These are phyloP conservation scores for Nannizziopsis arthrosporioides DNA, from an alignment of 2,329 filamentous ascomycete genomes.

Conservation along the genomic window DNA sequence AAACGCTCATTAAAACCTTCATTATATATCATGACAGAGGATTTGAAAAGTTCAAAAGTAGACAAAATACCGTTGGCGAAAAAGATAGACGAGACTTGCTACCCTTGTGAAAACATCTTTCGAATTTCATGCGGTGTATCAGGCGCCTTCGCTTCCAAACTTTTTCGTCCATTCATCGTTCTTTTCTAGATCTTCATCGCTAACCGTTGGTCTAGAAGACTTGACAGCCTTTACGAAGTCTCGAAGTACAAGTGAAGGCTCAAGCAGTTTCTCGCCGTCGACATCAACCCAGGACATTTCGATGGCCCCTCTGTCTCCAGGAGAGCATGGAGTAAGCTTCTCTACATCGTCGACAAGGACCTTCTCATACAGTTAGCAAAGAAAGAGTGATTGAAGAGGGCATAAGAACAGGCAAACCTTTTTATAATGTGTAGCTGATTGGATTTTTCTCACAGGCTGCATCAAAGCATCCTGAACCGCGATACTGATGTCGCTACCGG, in stretches of 20 bases:
- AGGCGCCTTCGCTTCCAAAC: conserved; percentile 82
- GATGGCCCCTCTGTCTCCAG: conserved; percentile 69
- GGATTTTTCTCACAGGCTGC: conserved; percentile 93
- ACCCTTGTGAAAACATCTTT: background rate
- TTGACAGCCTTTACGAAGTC: conserved; percentile 92
- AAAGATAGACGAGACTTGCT: background rate
- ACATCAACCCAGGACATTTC: conserved; percentile 94
- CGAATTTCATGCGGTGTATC: conserved; percentile 13
- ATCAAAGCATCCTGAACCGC: conserved; percentile 93
- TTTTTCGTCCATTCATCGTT: conserved; percentile 92
- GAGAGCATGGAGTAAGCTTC: conserved; percentile 73
- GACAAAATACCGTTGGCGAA: background rate
- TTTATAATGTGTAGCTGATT: conserved; percentile 96
- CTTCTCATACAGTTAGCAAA: conserved; percentile 32
- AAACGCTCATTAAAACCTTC: too few species aligned
- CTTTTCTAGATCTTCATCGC: conserved; percentile 66
- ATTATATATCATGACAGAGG: too few species aligned
- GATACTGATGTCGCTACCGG: conserved; percentile 89
- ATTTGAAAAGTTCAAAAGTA: too few species aligned
- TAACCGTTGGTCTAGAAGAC: conserved; percentile 78
- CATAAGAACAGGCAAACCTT: conserved; percentile 46
- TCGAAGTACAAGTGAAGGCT: conserved; percentile 75
- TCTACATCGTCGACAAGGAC: conserved; percentile 54
- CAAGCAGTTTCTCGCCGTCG: conserved; percentile 69
- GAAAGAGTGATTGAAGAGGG: background rate